Percentiles rank a stretch among this genome's conserved stretches.
Evolutionary conservation across 139 green algal genomes (phyloP).

Genomic region (Coccomyxa sp.): DNA sequence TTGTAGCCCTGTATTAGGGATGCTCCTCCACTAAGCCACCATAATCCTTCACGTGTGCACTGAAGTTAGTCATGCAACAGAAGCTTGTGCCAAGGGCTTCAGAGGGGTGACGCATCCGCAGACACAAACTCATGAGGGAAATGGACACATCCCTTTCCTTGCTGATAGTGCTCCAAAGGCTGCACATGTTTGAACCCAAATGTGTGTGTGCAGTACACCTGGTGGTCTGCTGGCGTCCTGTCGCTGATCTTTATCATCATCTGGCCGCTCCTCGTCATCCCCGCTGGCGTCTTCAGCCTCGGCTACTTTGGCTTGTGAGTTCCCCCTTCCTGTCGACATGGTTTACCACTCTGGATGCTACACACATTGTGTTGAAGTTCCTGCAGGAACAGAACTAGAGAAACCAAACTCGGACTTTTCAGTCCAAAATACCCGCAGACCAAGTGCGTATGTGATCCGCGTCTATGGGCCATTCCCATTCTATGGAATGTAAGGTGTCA

Average conservation of each 20-base stretch:
- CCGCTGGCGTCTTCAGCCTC: slow-evolving; percentile 57
- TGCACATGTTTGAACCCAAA: neutral
- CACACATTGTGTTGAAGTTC: too few species aligned
- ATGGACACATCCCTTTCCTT: neutral
- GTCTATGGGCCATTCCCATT: too few species aligned
- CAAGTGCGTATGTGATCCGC: too few species aligned
- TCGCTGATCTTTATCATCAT: slow-evolving; percentile 52
- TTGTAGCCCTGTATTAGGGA: too few species aligned
- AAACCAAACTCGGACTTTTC: too few species aligned
- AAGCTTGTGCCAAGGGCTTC: neutral
- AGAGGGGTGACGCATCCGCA: neutral
- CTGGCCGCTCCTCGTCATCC: slow-evolving; percentile 61
- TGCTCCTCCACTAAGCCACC: neutral
- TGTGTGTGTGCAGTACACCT: neutral
- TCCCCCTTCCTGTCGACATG: too few species aligned
- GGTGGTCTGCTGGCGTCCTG: slow-evolving; percentile 16
- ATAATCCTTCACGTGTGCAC: neutral
- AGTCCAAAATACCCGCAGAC: too few species aligned
- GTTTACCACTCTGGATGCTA: too few species aligned
- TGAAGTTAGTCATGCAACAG: neutral
- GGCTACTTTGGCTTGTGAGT: slow-evolving; percentile 70
- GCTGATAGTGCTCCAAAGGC: neutral
- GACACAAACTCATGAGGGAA: neutral
- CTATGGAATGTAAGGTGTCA: too few species aligned
- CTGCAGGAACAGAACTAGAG: too few species aligned